phyloP scores from a whole-genome alignment of 257 asterid species.

The Orobanche coerulescens region DNA sequence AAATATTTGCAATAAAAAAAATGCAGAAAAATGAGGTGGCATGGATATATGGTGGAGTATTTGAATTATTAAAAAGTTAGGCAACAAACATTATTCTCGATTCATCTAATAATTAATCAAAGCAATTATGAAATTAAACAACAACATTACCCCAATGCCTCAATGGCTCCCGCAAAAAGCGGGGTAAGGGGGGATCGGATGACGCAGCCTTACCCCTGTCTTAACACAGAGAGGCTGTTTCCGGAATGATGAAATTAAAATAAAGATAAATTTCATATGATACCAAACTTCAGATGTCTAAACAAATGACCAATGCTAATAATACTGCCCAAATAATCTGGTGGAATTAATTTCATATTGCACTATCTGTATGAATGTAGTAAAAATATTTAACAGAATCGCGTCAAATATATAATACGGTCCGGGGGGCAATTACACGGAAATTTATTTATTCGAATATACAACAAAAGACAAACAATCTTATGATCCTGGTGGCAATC shows the following conservation, averaged over 20 bases:
- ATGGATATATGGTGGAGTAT: conserved; percentile 6
- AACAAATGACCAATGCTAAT: too few relatives aligned
- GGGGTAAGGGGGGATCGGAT: too few relatives aligned
- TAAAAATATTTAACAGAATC: conserved; percentile 12
- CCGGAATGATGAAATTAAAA: conserved; percentile 12
- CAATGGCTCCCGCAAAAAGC: too few relatives aligned
- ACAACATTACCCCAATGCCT: too few relatives aligned
- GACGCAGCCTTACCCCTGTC: too few relatives aligned
- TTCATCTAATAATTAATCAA: conserved; percentile 18
- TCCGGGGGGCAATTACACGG: conserved; percentile 5
- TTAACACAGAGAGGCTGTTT: too few relatives aligned
- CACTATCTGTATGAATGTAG: conserved; percentile 14
- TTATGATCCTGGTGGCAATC: too few relatives aligned
- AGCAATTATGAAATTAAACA: too few relatives aligned
- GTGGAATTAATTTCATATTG: conserved; percentile 15
- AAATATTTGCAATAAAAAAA: not conserved
- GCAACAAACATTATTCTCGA: conserved; percentile 13
- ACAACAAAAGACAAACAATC: not conserved
- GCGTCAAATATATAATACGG: not conserved
- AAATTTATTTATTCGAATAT: not conserved
- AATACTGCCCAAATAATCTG: conserved; percentile 2
- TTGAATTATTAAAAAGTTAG: conserved; percentile 17
- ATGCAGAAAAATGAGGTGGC: too few relatives aligned
- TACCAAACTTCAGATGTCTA: conserved; percentile 19
- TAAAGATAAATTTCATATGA: conserved; percentile 17